Percentiles rank a stretch among this genome's conserved stretches.
phyloP scores from a whole-genome alignment of 176 grass and related monocot species.

The Guadua angustifolia region DNA sequence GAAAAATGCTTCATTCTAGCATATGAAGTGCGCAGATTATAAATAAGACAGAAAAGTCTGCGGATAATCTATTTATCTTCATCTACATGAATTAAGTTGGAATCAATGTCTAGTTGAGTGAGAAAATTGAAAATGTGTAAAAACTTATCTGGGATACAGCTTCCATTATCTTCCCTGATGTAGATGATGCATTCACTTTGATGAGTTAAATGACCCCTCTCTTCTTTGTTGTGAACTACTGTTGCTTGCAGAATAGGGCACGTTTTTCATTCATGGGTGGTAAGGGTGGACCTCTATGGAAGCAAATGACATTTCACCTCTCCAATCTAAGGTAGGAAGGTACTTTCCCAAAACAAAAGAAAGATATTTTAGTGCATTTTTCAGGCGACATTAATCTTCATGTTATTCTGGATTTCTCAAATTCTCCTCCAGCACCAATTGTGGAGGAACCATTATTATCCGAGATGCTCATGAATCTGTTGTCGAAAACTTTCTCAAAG shows the following conservation, averaged over 20 bases:
- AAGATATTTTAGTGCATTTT: conserved; percentile 5
- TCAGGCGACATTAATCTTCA: conserved; percentile 9
- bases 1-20: background rate
- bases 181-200: background rate
- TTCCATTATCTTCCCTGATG: conserved; percentile 8
- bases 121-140: background rate
- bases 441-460: conserved; percentile 73
- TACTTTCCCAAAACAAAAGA: conserved; percentile 31
- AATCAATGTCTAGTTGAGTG: background rate
- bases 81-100: conserved; percentile 6
- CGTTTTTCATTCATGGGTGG: conserved; percentile 99
- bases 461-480: conserved; percentile 59
- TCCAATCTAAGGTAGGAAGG: conserved; percentile 59
- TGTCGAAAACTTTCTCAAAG: conserved; percentile 62
- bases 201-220: background rate
- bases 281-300: conserved; percentile 89
- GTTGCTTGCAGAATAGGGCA: conserved; percentile 84
- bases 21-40: background rate
- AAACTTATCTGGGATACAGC: background rate
- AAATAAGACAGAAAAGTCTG: background rate
- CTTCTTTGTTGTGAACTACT: conserved; percentile 18
- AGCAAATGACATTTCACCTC: conserved; percentile 84
- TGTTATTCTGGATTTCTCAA: background rate
- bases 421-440: conserved; percentile 55
- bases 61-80: conserved; percentile 10